Percentiles rank a stretch among this genome's conserved stretches.
These are phyloP conservation scores for Globisporangium cylindrosporum DNA, from an alignment of 352 stramenopile species.

Conservation along the genomic window DNA sequence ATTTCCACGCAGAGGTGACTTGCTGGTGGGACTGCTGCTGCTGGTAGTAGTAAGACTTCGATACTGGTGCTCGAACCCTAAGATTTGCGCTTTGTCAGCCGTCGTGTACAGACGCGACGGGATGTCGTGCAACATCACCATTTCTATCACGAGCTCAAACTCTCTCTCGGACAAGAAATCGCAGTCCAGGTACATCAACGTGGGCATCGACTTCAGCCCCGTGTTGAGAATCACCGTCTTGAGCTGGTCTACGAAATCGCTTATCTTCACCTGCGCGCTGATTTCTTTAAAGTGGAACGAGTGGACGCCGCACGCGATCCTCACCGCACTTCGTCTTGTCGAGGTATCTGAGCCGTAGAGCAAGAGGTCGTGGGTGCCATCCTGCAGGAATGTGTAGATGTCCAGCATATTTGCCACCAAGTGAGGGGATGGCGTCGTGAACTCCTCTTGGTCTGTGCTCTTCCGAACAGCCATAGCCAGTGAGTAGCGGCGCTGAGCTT, in stretches of 20 bases:
- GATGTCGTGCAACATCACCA: slow-evolving; percentile 43
- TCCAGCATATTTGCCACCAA: slow-evolving; percentile 50
- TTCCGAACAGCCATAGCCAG: slow-evolving; percentile 26
- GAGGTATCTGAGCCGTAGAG: slow-evolving; percentile 41
- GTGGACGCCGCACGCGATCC: slow-evolving; percentile 48
- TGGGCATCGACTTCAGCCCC: slow-evolving; percentile 46
- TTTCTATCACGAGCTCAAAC: slow-evolving; percentile 34
- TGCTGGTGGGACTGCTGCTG: slow-evolving; percentile 1
- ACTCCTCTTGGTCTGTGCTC: slow-evolving; percentile 27
- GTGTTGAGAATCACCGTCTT: slow-evolving; percentile 46
- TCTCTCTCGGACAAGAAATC: slow-evolving; percentile 41
- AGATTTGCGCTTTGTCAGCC: slow-evolving; percentile 45
- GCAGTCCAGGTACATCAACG: slow-evolving; percentile 52
- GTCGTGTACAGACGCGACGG: slow-evolving; percentile 44
- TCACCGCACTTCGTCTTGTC: slow-evolving; percentile 36
- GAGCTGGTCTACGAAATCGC: slow-evolving; percentile 44
- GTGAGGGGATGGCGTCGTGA: slow-evolving; percentile 25
- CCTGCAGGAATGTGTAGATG: slow-evolving; percentile 48
- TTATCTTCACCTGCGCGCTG: slow-evolving; percentile 22
- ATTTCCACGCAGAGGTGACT: not conserved
- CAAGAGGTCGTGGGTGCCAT: slow-evolving; percentile 34
- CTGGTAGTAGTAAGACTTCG: not conserved
- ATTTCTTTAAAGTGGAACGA: slow-evolving; percentile 59
- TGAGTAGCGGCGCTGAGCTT: slow-evolving; percentile 19
- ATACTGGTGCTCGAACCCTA: slow-evolving; percentile 38